Percentiles rank a stretch among this genome's conserved stretches.
Evolutionary conservation across 2,329 filamentous ascomycete genomes (phyloP).

Genomic region (Nemania serpens): DNA sequence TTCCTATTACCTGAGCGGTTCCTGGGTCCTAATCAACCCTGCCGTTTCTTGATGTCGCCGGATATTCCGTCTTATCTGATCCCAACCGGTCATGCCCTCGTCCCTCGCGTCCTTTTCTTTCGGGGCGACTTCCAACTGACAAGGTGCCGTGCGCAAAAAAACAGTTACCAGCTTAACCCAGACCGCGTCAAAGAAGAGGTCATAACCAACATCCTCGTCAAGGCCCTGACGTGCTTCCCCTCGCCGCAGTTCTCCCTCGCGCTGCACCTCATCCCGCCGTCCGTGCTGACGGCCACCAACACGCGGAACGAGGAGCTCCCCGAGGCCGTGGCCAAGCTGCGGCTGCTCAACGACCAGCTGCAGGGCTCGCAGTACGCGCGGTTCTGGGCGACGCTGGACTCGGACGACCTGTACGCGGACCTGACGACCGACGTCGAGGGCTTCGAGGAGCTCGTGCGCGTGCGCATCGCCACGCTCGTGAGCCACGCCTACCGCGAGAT

Average conservation of each 20-base stretch:
- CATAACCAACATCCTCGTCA: slow-evolving; percentile 98
- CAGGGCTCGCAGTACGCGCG: slow-evolving; percentile 86
- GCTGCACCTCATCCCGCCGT: slow-evolving; percentile 89
- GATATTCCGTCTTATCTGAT: slow-evolving; percentile 78
- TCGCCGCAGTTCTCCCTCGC: slow-evolving; percentile 93
- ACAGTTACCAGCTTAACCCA: slow-evolving; percentile 98
- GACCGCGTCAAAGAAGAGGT: slow-evolving; percentile 96
- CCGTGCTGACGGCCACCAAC: slow-evolving; percentile 66
- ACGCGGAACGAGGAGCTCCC: slow-evolving; percentile 68
- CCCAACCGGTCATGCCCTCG: slow-evolving; percentile 28
- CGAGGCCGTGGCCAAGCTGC: slow-evolving; percentile 89
- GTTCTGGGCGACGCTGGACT: slow-evolving; percentile 93
- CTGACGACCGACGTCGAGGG: slow-evolving; percentile 91
- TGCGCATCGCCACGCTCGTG: slow-evolving; percentile 86
- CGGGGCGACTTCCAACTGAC: background rate
- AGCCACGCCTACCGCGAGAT: slow-evolving; percentile 80
- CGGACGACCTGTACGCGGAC: slow-evolving; percentile 94
- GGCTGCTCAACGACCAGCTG: slow-evolving; percentile 81
- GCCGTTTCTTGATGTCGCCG: slow-evolving; percentile 66
- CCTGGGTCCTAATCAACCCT: slow-evolving; percentile 60
- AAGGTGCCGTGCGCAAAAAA: slow-evolving; percentile 6
- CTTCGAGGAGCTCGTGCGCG: slow-evolving; percentile 92
- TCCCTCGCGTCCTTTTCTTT: background rate
- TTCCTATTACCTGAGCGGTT: slow-evolving; percentile 95
- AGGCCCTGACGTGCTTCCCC: slow-evolving; percentile 95